Percentiles rank a stretch among this genome's conserved stretches.
phyloP scores from a whole-genome alignment of 768 basidiomycete genomes.

The Cystobasidium onofrii region DNA sequence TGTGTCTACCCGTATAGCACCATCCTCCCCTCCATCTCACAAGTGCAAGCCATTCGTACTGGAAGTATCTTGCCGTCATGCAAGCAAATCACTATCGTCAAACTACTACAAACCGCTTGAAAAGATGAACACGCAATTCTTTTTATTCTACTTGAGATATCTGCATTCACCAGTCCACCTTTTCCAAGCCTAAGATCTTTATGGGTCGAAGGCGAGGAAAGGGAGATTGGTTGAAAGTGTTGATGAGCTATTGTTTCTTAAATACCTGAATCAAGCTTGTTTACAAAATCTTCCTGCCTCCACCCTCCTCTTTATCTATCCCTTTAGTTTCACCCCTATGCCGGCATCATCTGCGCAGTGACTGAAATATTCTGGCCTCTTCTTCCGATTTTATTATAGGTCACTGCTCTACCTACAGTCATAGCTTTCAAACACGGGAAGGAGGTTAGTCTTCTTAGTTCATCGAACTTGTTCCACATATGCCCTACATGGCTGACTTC shows the following conservation, averaged over 20 bases:
- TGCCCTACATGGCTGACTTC: too few relatives aligned
- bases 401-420: slow-evolving; percentile 26
- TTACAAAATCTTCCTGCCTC: too few relatives aligned
- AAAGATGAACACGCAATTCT: slow-evolving; percentile 7
- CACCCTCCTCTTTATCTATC: not conserved
- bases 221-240: not conserved
- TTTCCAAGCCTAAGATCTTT: not conserved
- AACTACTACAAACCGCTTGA: not conserved
- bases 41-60: too few relatives aligned
- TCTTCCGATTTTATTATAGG: not conserved
- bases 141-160: slow-evolving; percentile 34
- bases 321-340: not conserved
- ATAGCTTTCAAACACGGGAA: slow-evolving; percentile 33
- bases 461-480: not conserved
- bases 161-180: not conserved
- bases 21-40: too few relatives aligned
- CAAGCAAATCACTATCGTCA: too few relatives aligned
- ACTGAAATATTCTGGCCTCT: too few relatives aligned
- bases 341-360: not conserved
- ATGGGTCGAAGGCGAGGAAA: not conserved
- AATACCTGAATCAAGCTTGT: not conserved
- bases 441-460: not conserved
- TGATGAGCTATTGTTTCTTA: slow-evolving; percentile 4
- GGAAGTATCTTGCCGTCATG: too few relatives aligned
- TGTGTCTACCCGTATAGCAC: not conserved